Evolutionary conservation across 2,329 filamentous ascomycete genomes (phyloP).

Genomic region (Didymella lethalis): DNA sequence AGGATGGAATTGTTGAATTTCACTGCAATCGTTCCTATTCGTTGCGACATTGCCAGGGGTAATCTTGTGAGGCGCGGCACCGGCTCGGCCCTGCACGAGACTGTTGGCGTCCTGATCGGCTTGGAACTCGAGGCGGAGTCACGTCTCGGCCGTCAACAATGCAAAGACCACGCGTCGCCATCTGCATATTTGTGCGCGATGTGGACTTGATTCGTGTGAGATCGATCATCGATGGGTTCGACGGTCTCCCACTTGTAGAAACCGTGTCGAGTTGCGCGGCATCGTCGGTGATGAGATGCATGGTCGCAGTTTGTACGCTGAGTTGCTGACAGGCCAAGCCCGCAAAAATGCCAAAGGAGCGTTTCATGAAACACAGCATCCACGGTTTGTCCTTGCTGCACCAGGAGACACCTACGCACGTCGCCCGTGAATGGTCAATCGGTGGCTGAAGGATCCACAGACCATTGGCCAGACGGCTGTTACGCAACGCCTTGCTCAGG

Average conservation of each 20-base stretch:
- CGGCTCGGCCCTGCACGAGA: conserved; percentile 39
- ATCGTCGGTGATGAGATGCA: conserved; percentile 13
- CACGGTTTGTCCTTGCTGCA: conserved; percentile 28
- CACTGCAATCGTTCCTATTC: conserved; percentile 21
- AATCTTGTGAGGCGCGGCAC: conserved; percentile 22
- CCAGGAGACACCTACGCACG: conserved; percentile 25
- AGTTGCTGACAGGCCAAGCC: conserved; percentile 15
- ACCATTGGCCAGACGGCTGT: conserved; percentile 34
- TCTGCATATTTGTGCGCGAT: conserved; percentile 4
- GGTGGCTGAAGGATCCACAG: conserved; percentile 26
- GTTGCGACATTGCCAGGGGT: conserved; percentile 22
- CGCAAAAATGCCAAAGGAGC: conserved; percentile 18
- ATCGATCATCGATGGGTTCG: conserved; percentile 4
- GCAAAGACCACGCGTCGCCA: conserved; percentile 31
- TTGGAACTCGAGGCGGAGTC: conserved; percentile 25
- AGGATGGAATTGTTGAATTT: conserved; percentile 27
- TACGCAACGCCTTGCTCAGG: conserved; percentile 32
- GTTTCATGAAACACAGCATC: conserved; percentile 40
- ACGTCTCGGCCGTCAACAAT: conserved; percentile 25
- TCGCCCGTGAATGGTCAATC: conserved; percentile 27
- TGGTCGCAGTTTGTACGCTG: conserved; percentile 6
- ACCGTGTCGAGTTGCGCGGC: neutral
- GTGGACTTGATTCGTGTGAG: conserved; percentile 3
- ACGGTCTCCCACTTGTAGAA: neutral
- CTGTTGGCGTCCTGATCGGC: conserved; percentile 22